These are phyloP conservation scores for Candida boidinii DNA, from an alignment of 805 yeast genomes.

Conservation along the genomic window DNA sequence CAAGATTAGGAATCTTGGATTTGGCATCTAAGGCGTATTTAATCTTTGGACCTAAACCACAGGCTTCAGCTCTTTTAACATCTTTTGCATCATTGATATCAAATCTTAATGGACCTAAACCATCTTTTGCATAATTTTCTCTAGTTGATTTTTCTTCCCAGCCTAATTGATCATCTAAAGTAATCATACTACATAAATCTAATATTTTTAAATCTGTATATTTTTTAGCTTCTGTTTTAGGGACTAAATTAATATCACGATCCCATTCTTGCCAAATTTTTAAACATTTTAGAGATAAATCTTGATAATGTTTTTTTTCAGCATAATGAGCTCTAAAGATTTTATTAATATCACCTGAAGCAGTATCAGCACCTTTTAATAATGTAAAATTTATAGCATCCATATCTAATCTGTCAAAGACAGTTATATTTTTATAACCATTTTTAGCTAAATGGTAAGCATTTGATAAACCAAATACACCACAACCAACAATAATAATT, in stretches of 20 bases:
- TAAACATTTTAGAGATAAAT: slow-evolving; percentile 20
- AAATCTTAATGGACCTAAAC: slow-evolving; percentile 20
- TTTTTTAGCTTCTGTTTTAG: slow-evolving; percentile 16
- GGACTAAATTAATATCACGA: slow-evolving; percentile 12
- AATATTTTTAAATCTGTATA: slow-evolving; percentile 17
- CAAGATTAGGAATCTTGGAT: slow-evolving; percentile 6
- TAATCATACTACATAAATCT: slow-evolving; percentile 20
- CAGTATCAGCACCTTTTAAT: slow-evolving; percentile 31
- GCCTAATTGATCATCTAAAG: slow-evolving; percentile 18
- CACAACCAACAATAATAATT: slow-evolving; percentile 43
- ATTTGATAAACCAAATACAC: slow-evolving; percentile 45
- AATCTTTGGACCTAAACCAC: slow-evolving; percentile 20
- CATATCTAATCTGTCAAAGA: slow-evolving; percentile 29
- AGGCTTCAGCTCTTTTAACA: slow-evolving; percentile 21
- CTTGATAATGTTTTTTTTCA: slow-evolving; percentile 26
- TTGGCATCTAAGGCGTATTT: slow-evolving; percentile 13
- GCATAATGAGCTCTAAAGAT: slow-evolving; percentile 30
- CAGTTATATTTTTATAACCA: slow-evolving; percentile 28
- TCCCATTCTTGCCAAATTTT: slow-evolving; percentile 19
- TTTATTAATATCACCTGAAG: slow-evolving; percentile 32
- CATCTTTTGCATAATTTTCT: slow-evolving; percentile 17
- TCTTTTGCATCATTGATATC: slow-evolving; percentile 22
- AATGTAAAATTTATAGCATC: slow-evolving; percentile 18
- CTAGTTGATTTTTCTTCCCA: slow-evolving; percentile 18
- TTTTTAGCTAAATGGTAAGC: slow-evolving; percentile 32